Conservation (phyloP, 139 green algal genomes). For the Chlamydomonas applanata region DNA sequence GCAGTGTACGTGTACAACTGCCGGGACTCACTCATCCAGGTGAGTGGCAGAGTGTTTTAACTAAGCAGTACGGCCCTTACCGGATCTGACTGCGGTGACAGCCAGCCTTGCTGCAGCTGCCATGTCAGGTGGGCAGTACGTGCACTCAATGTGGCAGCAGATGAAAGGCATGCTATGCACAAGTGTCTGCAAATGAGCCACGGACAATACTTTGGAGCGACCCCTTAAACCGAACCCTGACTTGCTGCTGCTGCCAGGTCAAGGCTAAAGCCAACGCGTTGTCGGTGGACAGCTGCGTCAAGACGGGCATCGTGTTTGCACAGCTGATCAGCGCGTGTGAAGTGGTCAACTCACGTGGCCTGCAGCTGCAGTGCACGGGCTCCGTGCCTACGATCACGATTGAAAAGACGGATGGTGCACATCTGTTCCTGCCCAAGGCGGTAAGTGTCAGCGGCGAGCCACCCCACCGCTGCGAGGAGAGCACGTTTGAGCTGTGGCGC, state of each 20-base stretch:
- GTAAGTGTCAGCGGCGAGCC: background rate
- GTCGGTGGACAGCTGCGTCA: slow-evolving; percentile 86
- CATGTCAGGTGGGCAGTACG: too few species aligned
- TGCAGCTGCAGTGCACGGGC: slow-evolving; percentile 79
- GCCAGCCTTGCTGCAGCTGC: background rate
- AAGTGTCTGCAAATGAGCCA: too few species aligned
- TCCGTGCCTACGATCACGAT: slow-evolving; percentile 78
- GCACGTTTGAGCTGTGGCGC: background rate
- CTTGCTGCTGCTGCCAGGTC: slow-evolving; percentile 46
- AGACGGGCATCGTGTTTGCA: slow-evolving; percentile 82
- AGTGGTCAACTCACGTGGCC: slow-evolving; percentile 81
- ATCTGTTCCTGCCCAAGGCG: slow-evolving; percentile 48
- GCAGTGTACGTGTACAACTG: slow-evolving; percentile 92
- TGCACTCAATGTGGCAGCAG: too few species aligned
- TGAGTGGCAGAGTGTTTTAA: slow-evolving; percentile 7
- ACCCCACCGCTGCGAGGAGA: background rate
- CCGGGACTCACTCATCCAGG: slow-evolving; percentile 70
- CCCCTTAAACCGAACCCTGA: background rate
- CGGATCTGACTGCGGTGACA: too few species aligned
- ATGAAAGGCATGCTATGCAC: too few species aligned
- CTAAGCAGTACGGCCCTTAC: too few species aligned
- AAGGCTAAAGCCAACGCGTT: slow-evolving; percentile 92
- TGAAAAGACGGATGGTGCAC: slow-evolving; percentile 88
- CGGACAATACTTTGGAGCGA: too few species aligned
- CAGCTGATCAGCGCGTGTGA: slow-evolving; percentile 77